Percentiles rank a stretch among this genome's conserved stretches.
These are phyloP conservation scores for Cynanchum wilfordii DNA, from an alignment of 257 asterid species.

Conservation along the genomic window DNA sequence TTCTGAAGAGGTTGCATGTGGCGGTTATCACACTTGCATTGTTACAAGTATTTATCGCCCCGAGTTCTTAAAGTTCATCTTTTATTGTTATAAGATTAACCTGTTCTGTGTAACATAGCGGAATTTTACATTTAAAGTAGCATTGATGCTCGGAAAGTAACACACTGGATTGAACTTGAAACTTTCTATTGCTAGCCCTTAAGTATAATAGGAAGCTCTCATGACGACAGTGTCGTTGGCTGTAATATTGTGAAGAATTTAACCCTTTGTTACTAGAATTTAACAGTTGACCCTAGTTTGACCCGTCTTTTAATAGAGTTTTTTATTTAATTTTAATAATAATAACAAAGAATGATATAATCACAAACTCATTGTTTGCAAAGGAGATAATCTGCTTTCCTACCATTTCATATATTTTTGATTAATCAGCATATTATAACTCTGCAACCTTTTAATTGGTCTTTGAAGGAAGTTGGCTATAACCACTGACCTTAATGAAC, in stretches of 20 bases:
- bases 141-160: background rate
- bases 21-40: constrained; percentile 94
- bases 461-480: background rate
- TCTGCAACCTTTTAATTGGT: background rate
- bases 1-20: constrained; percentile 75
- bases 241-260: background rate
- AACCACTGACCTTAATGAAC: background rate
- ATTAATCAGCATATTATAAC: background rate
- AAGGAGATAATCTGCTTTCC: background rate
- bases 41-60: constrained; percentile 54
- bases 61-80: constrained; percentile 10
- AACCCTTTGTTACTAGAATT: background rate
- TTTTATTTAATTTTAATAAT: background rate
- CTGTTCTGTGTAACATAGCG: background rate
- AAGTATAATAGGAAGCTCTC: background rate
- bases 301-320: background rate
- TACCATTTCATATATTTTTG: background rate
- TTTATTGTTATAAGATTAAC: background rate
- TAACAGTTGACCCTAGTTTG: background rate
- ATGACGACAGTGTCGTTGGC: background rate
- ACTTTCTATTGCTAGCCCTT: background rate
- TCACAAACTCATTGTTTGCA: background rate
- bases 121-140: background rate
- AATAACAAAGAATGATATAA: too few species aligned
- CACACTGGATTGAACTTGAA: background rate